Conservation (phyloP, 495 filamentous ascomycete genomes). For the Neurospora sp. region DNA sequence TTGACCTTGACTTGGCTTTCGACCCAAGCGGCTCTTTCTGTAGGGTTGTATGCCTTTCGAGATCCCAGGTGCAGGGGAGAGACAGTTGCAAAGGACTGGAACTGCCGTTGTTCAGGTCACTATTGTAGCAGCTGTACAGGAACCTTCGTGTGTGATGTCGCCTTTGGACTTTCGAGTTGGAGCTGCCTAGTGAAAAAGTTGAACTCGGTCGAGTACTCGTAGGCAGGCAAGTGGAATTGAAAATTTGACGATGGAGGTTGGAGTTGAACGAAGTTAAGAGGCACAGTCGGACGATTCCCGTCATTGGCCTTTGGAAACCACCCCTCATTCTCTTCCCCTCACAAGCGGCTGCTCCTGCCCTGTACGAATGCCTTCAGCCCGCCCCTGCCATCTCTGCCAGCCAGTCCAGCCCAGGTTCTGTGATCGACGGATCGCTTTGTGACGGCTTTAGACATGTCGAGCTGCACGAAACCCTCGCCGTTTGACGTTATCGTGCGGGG, state of each 20-base stretch:
- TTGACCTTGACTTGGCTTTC: not conserved
- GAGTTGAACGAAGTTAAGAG: not conserved
- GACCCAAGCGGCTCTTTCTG: not conserved
- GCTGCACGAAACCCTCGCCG: not conserved
- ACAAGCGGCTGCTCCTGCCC: not conserved
- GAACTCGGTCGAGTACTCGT: not conserved
- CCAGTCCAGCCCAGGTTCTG: not conserved
- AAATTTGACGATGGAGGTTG: not conserved
- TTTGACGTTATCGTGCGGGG: conserved; percentile 5
- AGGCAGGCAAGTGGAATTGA: not conserved
- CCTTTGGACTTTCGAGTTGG: not conserved
- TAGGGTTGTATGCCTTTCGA: not conserved
- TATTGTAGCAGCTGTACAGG: not conserved
- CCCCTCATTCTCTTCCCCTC: not conserved
- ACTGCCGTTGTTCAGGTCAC: not conserved
- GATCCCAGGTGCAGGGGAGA: not conserved
- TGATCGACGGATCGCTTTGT: conserved; percentile 13
- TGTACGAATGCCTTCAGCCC: not conserved
- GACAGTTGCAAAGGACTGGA: not conserved
- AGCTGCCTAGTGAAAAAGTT: not conserved
- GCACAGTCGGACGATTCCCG: not conserved
- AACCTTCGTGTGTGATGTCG: not conserved
- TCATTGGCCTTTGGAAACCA: not conserved
- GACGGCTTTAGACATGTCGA: conserved; percentile 15
- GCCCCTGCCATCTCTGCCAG: not conserved